Base-by-base conservation (phyloP, 2,329 filamentous ascomycete genomes). In the Byssothecium circinans region DNA sequence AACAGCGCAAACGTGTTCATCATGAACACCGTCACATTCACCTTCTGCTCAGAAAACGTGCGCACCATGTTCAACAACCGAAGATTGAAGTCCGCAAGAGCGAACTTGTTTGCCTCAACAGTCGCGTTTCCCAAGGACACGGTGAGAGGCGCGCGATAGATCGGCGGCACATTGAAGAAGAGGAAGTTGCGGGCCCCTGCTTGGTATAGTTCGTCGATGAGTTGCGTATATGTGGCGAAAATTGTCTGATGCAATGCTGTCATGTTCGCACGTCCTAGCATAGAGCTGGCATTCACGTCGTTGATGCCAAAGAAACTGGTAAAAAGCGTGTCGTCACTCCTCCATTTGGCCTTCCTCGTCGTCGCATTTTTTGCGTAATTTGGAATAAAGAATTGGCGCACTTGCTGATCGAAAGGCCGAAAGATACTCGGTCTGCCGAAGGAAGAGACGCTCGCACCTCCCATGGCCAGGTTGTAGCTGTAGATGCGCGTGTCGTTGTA, bases 101-200 rank as follows among this genome's bases (percentile, higher is more conserved):
- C 41, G 15, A 18, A 17, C 14, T 14, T 17, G 22, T 27, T 43
- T 8, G 20, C 12, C n/a, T 34, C 40, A 10, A 33, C 45, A n/a
- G 33, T 27, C 6, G n/a, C 17, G 14, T 42, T 44, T 15, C 25
- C 34, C 38, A 19, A 11, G 17, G 12, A 14, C 17, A 18, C 17
- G 3, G 20, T 34, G 14, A 38, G n/a, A n/a, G 43, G 43, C 15
- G 36, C 19, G 6, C 53, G 42, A 25, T 51, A 35, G 7, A 56
- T 38, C 7, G 53, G 39, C 17, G 53, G 53, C 1, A 56, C 40
- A 10, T 56, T 56, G 19, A 56, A 23, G 15, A 56, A 46, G 4
- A 46, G 14, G 15, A 46, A 46, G 15, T 46, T 49, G n/a, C 41
- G 33, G 11, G 46, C 46, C 12, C 46, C 46, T 2, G 46, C 34